Evolutionary conservation across 805 yeast species (phyloP), one percentile per base, ranked within the genome.

Genomic region (Candida quercuum): DNA sequence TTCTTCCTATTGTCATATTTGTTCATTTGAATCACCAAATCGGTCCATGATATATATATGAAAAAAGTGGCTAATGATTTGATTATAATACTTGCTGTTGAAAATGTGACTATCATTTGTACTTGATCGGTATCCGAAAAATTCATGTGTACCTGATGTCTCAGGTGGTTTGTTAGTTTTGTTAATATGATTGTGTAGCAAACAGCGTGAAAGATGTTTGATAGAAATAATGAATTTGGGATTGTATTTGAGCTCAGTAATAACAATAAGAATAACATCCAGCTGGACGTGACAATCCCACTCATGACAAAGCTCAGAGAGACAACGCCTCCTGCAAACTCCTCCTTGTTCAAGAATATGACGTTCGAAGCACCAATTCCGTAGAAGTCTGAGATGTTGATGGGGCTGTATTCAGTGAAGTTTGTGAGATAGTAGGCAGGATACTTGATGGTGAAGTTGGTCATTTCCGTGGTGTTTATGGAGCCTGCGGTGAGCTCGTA

Each of bases 231-330:
- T 31, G 78, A 56, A 28, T 64, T 53, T 4, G 89, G 87, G 38
- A 81, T 73, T 19, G 73, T 62, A 46, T 74, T 74, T 28, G 72
- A 74, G 16, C 76, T 70, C 23, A 85, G 54, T 16, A 73, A 51
- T 30, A 82, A 63, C 24, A 83, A 58, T 14, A 82, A 42, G 35
- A 81, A 60, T 19, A 86, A 63, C 76, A 84, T 76, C 94, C 94
- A 86, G 20, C 80, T 66, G 13, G 81, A 70, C 6, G 76, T 74
- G 42, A 77, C 75, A 15, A 74, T 64, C 0, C 79, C 75, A 38
- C 76, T 67, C 4, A 72, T 52, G n/a, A 71, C 71, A 57, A 75
- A 78, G 31, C 73, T 59, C 4, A 78, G 59, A 29, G 69, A 55
- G 3, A 69, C 54, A 32, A 67, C 63, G 13, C 74, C 63, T 18